Evolutionary conservation across 2,329 filamentous ascomycete species (phyloP), one percentile per base, ranked within the genome.

Genomic region (Didymellaceae sp.): DNA sequence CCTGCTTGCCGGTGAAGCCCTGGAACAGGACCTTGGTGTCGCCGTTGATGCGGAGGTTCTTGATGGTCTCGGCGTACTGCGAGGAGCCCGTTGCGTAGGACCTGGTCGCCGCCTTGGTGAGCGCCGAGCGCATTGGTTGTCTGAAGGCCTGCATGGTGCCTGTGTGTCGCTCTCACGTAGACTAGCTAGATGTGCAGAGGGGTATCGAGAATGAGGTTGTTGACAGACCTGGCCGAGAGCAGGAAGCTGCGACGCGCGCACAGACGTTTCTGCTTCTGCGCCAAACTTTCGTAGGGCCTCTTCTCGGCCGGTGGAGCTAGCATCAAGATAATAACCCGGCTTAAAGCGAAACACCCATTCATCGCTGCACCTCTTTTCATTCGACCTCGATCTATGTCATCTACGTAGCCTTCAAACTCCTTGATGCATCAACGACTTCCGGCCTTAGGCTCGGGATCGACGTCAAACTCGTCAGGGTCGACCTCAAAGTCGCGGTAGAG

Each of bases 1-100:
- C 91, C 84, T 96, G 91, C 83, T 90, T 94, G 75, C 93, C 93
- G 49, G 93, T 97, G 78, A 97, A 97, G 65, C 94, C 94, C 81
- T 99, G 94, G 82, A 86, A 97, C 70, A 97, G 81, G 64, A 99
- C 91, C 81, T 94, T 95, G 68, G 94, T 99, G 65, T 97, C 87
- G 75, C 81, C 74, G 78, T 91, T 96, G 82, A 97, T 92, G 78
- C 91, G 89, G 71, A 97, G 85, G 82, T 97, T 97, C 71, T 72
- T 70, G 63, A 73, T 71, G 18, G 73, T 75, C 56, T 71, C 65
- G 45, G 70, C 62, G 46, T 75, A 75, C 54, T 85, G 84, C 62
- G 86, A 84, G 56, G 82, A 82, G 61, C 82, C 78, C 43, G 88
- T 87, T 74, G 88, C 87, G 81, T 96, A 96, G 65, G 91, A 87